Percentiles rank a stretch among this genome's conserved stretches.
These are phyloP conservation scores for Patellaria atrata DNA, from an alignment of 495 filamentous ascomycete species.

Conservation along the genomic window DNA sequence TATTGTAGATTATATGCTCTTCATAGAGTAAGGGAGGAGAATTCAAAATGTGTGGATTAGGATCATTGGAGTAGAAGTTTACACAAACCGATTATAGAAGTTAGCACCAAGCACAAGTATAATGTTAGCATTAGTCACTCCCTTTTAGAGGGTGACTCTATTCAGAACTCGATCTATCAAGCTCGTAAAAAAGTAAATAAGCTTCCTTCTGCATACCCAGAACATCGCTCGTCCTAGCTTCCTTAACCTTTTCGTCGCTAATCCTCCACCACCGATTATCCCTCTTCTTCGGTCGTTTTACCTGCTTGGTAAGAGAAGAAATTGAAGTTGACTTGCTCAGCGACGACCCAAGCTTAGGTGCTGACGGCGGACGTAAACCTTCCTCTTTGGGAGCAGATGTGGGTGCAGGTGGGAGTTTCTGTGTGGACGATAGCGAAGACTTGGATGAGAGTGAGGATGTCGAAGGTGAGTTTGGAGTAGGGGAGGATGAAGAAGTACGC, in stretches of 20 bases:
- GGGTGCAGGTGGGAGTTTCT: slow-evolving; percentile 13
- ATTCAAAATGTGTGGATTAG: too few relatives aligned
- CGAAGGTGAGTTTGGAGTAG: slow-evolving; percentile 25
- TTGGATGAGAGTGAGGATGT: slow-evolving; percentile 31
- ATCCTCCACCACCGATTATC: slow-evolving; percentile 90
- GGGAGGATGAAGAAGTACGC: slow-evolving; percentile 5
- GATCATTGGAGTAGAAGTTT: too few relatives aligned
- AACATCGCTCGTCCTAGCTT: slow-evolving; percentile 81
- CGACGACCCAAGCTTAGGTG: too few relatives aligned
- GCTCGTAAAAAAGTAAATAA: slow-evolving; percentile 91
- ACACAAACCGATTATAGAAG: too few relatives aligned
- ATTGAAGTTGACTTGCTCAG: slow-evolving; percentile 20
- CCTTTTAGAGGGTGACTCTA: too few relatives aligned
- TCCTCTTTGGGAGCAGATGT: slow-evolving; percentile 28
- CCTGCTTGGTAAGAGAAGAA: slow-evolving; percentile 22
- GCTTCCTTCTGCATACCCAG: slow-evolving; percentile 89
- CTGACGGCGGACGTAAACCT: slow-evolving; percentile 5
- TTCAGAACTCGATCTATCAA: slow-evolving; percentile 38
- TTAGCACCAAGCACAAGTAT: too few relatives aligned
- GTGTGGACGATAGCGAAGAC: slow-evolving; percentile 18
- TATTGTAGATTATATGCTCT: too few relatives aligned
- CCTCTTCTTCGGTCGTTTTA: slow-evolving; percentile 40
- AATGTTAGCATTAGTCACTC: too few relatives aligned
- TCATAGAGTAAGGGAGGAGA: too few relatives aligned
- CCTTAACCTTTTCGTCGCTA: slow-evolving; percentile 92